Conservation (phyloP, 2,329 filamentous ascomycete genomes). For the Dothideomycetidae sp. region DNA sequence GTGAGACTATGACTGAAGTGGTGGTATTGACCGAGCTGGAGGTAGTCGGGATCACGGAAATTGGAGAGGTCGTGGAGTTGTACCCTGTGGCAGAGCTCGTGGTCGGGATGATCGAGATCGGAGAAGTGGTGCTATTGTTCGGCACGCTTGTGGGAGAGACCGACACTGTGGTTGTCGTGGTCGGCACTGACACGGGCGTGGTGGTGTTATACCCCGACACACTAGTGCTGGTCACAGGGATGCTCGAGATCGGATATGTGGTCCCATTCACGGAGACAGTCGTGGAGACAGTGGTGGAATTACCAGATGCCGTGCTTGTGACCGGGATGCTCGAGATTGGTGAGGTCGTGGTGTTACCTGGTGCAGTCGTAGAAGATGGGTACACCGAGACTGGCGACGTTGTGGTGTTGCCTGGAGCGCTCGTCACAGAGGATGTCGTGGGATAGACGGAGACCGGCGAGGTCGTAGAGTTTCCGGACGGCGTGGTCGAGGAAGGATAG, state of each 20-base stretch:
- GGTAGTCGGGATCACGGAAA: neutral
- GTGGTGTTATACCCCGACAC: no score
- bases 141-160: neutral
- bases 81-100: constrained; percentile 1
- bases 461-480: neutral
- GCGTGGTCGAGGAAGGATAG: neutral
- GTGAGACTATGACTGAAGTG: neutral
- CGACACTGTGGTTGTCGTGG: neutral
- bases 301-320: no score
- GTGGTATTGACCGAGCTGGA: neutral
- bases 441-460: constrained; percentile 3
- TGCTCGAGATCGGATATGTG: constrained; percentile 2
- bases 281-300: constrained; percentile 7
- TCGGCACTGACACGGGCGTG: constrained; percentile 1
- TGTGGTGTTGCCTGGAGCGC: constrained; percentile 1
- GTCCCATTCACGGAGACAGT: constrained; percentile 6
- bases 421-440: neutral
- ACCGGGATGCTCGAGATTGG: no score
- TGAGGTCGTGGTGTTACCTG: constrained; percentile 3
- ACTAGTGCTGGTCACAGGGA: constrained; percentile 1
- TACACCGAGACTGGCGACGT: constrained; percentile 4
- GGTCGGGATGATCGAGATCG: neutral
- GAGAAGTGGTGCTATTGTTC: neutral
- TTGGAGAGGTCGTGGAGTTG: neutral
- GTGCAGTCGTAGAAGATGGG: constrained; percentile 2